Evolutionary conservation across 1,284 basidiomycete species (phyloP), one percentile per base, ranked within the genome.

Genomic region (Puccinia polysora): DNA sequence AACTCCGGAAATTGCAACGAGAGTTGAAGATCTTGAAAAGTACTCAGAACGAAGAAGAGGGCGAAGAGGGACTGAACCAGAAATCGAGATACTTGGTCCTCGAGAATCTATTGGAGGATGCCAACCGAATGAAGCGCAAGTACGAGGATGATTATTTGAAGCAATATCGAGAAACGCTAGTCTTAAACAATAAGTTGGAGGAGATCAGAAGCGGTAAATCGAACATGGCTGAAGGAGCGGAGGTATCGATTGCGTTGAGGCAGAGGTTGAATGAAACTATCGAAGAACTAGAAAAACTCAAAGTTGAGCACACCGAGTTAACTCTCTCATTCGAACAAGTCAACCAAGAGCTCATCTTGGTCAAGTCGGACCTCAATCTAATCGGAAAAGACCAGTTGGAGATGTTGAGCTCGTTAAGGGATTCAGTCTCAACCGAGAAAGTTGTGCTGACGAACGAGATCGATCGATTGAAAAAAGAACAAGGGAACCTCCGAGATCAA

Each of bases 101-200:
- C 45, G 91, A 97, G 81, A 93, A 91, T 76, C 81, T 96, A 73
- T 83, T 97, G 63, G 90, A 92, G 64, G 94, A 97, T 77, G 88
- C 92, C 40, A 91, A 89, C 75, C 84, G 89, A 75, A 89, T 91
- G 86, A 94, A 95, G 81, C 83, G 86, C 43, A 84, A 90, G 32
- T 97, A 97, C 77, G 92, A 97, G 80, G 82, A 83, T 14, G 93
- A 97, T 78, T 96, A 94, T 78, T 82, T 97, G 10, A 84, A 86
- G 2, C 88, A 89, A 30, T 91, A 94, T 79, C 84, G 90, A 30
- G 88, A 90, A 80, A 89, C 88, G 79, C 83, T 96, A 28, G 84
- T 90, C 2, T 80, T 95, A 32, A 87, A 90, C 78, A 86, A 87
- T 60, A 85, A 91, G 77, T 81, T 97, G 74, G 92, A 97, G 76